Percentiles rank a stretch among this genome's conserved stretches.
These are phyloP conservation scores for Colletotrichum paranaense DNA, from an alignment of 2,329 filamentous ascomycete species.

Conservation along the genomic window DNA sequence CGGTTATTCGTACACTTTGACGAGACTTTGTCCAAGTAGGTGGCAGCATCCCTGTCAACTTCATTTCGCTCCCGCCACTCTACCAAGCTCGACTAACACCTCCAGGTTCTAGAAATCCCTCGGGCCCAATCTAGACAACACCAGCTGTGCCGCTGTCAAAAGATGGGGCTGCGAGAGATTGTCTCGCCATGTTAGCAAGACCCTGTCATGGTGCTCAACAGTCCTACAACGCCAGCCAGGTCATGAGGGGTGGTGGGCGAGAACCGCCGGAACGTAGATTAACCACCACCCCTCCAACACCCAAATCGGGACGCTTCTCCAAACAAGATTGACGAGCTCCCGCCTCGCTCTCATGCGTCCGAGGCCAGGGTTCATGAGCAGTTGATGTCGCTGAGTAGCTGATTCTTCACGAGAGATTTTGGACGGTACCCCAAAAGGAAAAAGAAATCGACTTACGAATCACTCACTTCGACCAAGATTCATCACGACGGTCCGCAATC, in stretches of 20 bases:
- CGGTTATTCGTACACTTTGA: background rate
- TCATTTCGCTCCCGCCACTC: conserved; percentile 2
- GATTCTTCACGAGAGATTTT: too few relatives aligned
- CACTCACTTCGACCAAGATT: too few relatives aligned
- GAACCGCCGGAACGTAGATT: conserved; percentile 10
- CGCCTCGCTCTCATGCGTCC: background rate
- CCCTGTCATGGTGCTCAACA: background rate
- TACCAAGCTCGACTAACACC: background rate
- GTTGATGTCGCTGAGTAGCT: background rate
- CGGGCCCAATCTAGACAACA: background rate
- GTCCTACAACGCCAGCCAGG: background rate
- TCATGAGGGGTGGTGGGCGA: background rate
- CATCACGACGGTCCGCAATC: too few relatives aligned
- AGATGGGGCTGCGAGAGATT: background rate
- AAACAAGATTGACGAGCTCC: conserved; percentile 1
- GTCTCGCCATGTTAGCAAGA: background rate
- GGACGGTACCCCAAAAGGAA: too few relatives aligned
- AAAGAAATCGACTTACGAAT: too few relatives aligned
- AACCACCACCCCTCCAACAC: background rate
- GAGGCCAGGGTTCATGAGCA: background rate
- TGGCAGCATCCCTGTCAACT: background rate
- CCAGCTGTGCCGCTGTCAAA: background rate
- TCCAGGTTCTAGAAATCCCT: background rate
- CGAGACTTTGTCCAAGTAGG: background rate
- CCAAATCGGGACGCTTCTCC: background rate